Conservation (phyloP, 1,139 yeast genomes). For the Nakaseomyces sp. region DNA sequence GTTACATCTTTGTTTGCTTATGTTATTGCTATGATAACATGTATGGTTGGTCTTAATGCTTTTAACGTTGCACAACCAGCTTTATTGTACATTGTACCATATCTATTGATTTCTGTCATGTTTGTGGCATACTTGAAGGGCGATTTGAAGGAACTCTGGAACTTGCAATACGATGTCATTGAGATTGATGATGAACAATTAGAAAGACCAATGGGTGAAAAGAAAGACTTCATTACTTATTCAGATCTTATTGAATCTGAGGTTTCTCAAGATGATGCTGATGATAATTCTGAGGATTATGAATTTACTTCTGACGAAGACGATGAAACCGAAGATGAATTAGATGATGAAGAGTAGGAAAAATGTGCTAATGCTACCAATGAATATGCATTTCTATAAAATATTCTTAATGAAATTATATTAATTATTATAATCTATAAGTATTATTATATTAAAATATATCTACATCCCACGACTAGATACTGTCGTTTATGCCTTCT, state of each 20-base stretch:
- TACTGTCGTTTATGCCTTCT: neutral
- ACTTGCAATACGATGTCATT: slow-evolving; percentile 25
- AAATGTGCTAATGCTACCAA: neutral
- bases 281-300: slow-evolving; percentile 11
- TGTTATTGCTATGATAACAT: slow-evolving; percentile 36
- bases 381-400: neutral
- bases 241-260: slow-evolving; percentile 13
- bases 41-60: slow-evolving; percentile 36
- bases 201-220: slow-evolving; percentile 1
- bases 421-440: neutral
- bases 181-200: slow-evolving; percentile 11
- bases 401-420: neutral
- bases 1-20: slow-evolving; percentile 30
- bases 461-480: neutral
- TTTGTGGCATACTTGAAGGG: slow-evolving; percentile 33
- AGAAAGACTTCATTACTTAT: slow-evolving; percentile 9
- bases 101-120: slow-evolving; percentile 34
- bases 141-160: slow-evolving; percentile 38
- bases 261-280: slow-evolving; percentile 17
- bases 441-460: neutral
- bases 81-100: slow-evolving; percentile 52
- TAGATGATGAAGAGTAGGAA: slow-evolving; percentile 9
- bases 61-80: slow-evolving; percentile 57
- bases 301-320: slow-evolving; percentile 14
- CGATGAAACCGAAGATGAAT: slow-evolving; percentile 14